Conservation (phyloP, 2,329 filamentous ascomycete species). For the Aspergillus nomiae region DNA sequence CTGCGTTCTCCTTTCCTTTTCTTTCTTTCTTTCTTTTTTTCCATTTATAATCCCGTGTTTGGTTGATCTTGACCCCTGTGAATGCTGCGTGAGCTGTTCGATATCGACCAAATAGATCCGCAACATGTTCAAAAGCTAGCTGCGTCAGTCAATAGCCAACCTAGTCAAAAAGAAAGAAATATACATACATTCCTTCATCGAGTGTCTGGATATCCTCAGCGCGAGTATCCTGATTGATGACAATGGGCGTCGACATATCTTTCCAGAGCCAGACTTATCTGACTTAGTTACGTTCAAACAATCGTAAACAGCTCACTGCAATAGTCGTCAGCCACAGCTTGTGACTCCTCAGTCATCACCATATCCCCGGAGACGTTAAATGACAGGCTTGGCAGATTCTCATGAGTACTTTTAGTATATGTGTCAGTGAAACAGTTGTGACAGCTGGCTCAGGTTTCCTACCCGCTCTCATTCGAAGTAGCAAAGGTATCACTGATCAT, state of each 20-base stretch:
- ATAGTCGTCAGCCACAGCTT: not conserved
- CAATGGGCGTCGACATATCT: not conserved
- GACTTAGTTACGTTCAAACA: not conserved
- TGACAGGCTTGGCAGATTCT: not conserved
- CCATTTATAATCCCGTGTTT: not conserved
- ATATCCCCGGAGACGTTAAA: not conserved
- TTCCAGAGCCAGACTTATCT: not conserved
- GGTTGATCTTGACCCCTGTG: not conserved
- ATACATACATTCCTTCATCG: not conserved
- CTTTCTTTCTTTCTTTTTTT: not conserved
- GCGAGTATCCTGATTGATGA: not conserved
- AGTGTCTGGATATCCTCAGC: not conserved
- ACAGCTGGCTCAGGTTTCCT: not conserved
- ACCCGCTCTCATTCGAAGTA: not conserved
- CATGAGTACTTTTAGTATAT: not conserved
- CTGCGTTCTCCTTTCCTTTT: not conserved
- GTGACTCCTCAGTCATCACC: not conserved
- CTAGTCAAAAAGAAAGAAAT: not conserved
- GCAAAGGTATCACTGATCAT: not conserved
- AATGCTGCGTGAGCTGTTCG: not conserved
- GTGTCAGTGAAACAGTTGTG: not conserved
- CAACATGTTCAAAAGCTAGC: not conserved
- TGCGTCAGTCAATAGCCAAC: not conserved
- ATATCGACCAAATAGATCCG: not conserved
- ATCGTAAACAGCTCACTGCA: slow-evolving; percentile 1